Evolutionary conservation across 371 early-diverging fungal species (phyloP).

Genomic region (Mucor lusitanicus): DNA sequence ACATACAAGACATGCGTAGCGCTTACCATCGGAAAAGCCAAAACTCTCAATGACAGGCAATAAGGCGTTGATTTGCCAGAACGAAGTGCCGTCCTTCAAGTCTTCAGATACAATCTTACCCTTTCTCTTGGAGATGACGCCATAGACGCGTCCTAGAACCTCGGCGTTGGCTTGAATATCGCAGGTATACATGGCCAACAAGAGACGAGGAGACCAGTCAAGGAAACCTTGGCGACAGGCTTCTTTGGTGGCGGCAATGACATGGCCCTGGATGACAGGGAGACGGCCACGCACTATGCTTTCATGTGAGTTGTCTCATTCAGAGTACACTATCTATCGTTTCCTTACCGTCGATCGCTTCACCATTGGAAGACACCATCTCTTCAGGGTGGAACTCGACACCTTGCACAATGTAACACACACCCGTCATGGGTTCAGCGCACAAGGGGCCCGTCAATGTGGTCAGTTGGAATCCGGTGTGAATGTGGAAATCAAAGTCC

Average conservation of each 20-base stretch:
- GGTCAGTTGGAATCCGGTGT: slow-evolving; percentile 95
- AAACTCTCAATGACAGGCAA: slow-evolving; percentile 99
- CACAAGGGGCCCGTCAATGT: slow-evolving; percentile 92
- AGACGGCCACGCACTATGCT: slow-evolving; percentile 52
- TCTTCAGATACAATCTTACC: slow-evolving; percentile 92
- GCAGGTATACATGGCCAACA: slow-evolving; percentile 94
- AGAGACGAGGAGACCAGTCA: slow-evolving; percentile 92
- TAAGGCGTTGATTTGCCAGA: slow-evolving; percentile 88
- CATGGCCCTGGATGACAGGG: slow-evolving; percentile 76
- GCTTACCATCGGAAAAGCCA: slow-evolving; percentile 94
- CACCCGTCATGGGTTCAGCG: slow-evolving; percentile 91
- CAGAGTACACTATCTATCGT: not conserved
- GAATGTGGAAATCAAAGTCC: slow-evolving; percentile 77
- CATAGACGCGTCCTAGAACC: slow-evolving; percentile 95
- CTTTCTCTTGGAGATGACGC: slow-evolving; percentile 83
- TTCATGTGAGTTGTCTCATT: not conserved
- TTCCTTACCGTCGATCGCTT: slow-evolving; percentile 25
- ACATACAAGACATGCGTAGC: not conserved
- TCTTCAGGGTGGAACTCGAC: slow-evolving; percentile 54
- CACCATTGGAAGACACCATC: slow-evolving; percentile 24
- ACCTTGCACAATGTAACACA: slow-evolving; percentile 82
- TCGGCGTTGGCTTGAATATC: slow-evolving; percentile 95
- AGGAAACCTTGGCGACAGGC: slow-evolving; percentile 84
- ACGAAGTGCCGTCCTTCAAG: slow-evolving; percentile 93
- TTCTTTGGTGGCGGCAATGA: slow-evolving; percentile 87